Percentiles rank a stretch among this genome's conserved stretches.
These are phyloP conservation scores for Castanea sativa DNA, from an alignment of 306 rosid species.

Conservation along the genomic window DNA sequence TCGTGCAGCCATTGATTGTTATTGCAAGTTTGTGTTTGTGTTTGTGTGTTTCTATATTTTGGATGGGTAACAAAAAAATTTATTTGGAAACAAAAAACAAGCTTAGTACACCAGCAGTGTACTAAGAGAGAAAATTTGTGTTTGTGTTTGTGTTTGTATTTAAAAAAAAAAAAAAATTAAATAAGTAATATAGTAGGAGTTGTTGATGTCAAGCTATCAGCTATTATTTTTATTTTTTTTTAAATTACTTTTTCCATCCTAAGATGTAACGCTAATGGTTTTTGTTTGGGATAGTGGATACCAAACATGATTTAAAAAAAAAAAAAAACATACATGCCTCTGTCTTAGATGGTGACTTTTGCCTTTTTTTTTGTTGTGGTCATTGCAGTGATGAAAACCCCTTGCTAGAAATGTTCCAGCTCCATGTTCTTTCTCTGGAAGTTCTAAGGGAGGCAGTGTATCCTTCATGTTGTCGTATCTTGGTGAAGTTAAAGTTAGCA, in stretches of 20 bases:
- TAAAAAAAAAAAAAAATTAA: too few species aligned
- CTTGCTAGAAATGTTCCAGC: slow-evolving; percentile 56
- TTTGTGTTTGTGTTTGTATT: too few species aligned
- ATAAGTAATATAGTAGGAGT: background rate
- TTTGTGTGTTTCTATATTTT: too few species aligned
- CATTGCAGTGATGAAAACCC: slow-evolving; percentile 67
- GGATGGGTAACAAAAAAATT: too few species aligned
- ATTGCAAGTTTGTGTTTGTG: too few species aligned
- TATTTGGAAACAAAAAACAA: too few species aligned
- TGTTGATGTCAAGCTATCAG: background rate
- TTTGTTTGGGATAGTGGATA: background rate
- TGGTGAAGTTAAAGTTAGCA: slow-evolving; percentile 20
- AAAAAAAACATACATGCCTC: background rate
- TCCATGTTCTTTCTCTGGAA: slow-evolving; percentile 80
- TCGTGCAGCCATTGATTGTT: background rate
- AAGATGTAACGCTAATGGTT: background rate
- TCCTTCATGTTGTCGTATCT: slow-evolving; percentile 52
- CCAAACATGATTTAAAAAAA: too few species aligned
- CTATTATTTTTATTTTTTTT: background rate
- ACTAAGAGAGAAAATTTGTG: background rate
- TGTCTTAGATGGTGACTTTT: slow-evolving; percentile 15
- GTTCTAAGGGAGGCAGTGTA: slow-evolving; percentile 97
- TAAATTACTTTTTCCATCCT: background rate
- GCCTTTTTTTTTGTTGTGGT: slow-evolving; percentile 8
- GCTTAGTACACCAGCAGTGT: too few species aligned